Base-by-base conservation (phyloP, 1,284 basidiomycete species). In the Papiliotrema nemorosa region DNA sequence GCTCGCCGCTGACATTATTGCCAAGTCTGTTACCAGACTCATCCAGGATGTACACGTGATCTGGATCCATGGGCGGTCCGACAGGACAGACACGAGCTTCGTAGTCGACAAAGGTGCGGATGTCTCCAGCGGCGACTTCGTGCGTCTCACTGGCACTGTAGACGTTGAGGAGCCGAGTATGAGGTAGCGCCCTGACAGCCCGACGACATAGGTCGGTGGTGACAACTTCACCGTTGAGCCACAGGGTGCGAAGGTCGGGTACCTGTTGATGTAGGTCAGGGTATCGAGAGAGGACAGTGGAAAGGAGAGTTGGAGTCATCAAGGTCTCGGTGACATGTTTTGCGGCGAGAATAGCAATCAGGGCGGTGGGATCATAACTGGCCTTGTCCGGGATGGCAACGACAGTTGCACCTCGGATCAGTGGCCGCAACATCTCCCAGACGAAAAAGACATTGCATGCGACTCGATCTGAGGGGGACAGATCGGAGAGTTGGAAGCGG, bases 101-200 rank as follows among this genome's bases (percentile, higher is more conserved):
- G 45, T 54, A 56, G 14, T 53, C 53, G 25, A 62, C 16, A 34
- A 61, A 49, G 2, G 35, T 29, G 7, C 41, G 34, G 9, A 70
- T 58, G 43, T 70, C 68, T 20, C 68, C 68, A 39, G 58, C 59
- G 14, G 67, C 63, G 1, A 70, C 56, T 49, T 70, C 68, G 57
- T 70, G 68, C 3, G 68, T 69, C 53, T 70, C 68, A 46, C 67
- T 63, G 29, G 66, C 63, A 52, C 66, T 68, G 67, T 69, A 70
- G 38, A 57, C 57, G 56, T 70, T 70, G 54, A 68, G 61, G 3
- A 70, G 49, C 21, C 67, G 67, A 27, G 52, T 51, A 41, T 61
- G 54, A 36, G 67, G 67, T 7, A 70, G 55, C 0, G 67, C 64
- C 44, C 52, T 57, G 55, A 57, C 53, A n/a, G 68, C 67, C 18